Conservation (phyloP, 2,329 filamentous ascomycete species). For the Dendryphion nanum region DNA sequence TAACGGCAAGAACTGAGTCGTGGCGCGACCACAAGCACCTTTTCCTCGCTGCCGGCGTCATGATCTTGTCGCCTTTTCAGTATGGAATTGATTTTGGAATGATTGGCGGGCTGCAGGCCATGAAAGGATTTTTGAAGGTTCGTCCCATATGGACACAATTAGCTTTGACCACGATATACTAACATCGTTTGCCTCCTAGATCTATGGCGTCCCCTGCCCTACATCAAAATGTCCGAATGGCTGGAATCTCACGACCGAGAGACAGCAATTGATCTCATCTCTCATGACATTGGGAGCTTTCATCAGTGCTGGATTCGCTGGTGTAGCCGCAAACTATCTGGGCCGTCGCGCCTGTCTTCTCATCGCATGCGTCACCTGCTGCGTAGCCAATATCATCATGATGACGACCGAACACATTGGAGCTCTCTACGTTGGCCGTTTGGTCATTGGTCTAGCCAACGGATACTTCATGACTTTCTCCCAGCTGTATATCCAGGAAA, state of each 20-base stretch:
- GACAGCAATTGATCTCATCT: conserved; percentile 48
- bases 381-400: conserved; percentile 56
- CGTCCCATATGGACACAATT: conserved; percentile 1
- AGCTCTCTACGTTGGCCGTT: conserved; percentile 54
- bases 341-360: conserved; percentile 48
- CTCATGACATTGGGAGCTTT: conserved; percentile 50
- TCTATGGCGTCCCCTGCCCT: conserved; percentile 26
- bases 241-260: conserved; percentile 43
- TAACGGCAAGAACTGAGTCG: conserved; percentile 14
- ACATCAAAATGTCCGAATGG: conserved; percentile 32
- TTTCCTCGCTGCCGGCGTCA: conserved; percentile 49
- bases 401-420: conserved; percentile 55
- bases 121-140: too few relatives aligned
- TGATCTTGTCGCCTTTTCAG: conserved; percentile 49
- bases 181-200: too few relatives aligned
- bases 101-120: too few relatives aligned
- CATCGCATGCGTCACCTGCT: conserved; percentile 50
- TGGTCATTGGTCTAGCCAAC: conserved; percentile 57
- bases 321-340: conserved; percentile 40
- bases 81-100: conserved; percentile 19
- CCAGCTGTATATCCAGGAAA: conserved; percentile 53
- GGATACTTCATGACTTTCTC: conserved; percentile 58
- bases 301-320: conserved; percentile 41
- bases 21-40: conserved; percentile 45
- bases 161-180: too few relatives aligned